Conservation (phyloP, 139 green algal genomes). For the Chlamydomonas asymmetrica region DNA sequence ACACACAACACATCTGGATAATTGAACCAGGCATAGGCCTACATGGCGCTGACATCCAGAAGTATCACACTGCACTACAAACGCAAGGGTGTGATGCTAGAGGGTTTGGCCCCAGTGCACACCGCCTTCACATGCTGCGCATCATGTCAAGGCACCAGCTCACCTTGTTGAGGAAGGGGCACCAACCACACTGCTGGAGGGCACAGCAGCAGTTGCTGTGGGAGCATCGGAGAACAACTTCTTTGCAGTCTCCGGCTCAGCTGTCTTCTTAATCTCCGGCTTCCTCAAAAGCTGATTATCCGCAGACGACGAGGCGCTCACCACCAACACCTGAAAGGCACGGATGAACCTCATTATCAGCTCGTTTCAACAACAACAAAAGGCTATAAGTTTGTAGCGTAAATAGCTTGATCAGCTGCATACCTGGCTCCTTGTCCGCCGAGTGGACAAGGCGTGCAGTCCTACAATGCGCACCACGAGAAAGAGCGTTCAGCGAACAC, state of each 20-base stretch:
- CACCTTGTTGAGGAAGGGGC: too few relatives aligned
- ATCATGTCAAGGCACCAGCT: not conserved
- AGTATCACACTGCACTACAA: not conserved
- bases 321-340: too few relatives aligned
- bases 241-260: conserved; percentile 12
- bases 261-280: conserved; percentile 37
- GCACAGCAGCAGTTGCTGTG: not conserved
- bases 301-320: conserved; percentile 9
- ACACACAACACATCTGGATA: not conserved
- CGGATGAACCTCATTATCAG: too few relatives aligned
- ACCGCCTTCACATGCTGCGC: not conserved
- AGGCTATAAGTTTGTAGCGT: too few relatives aligned
- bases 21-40: not conserved
- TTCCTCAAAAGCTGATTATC: conserved; percentile 41
- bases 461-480: too few relatives aligned
- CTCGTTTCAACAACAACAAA: too few relatives aligned
- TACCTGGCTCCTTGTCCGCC: too few relatives aligned
- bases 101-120: not conserved
- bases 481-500: too few relatives aligned
- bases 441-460: too few relatives aligned
- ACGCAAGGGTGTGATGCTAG: too few relatives aligned
- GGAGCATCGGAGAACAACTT: conserved; percentile 26
- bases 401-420: too few relatives aligned
- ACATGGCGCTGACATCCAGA: not conserved
- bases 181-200: not conserved